Evolutionary conservation across 495 filamentous ascomycete species (phyloP), one percentile per base, ranked within the genome.

Genomic region (Tuber umbilicatum): DNA sequence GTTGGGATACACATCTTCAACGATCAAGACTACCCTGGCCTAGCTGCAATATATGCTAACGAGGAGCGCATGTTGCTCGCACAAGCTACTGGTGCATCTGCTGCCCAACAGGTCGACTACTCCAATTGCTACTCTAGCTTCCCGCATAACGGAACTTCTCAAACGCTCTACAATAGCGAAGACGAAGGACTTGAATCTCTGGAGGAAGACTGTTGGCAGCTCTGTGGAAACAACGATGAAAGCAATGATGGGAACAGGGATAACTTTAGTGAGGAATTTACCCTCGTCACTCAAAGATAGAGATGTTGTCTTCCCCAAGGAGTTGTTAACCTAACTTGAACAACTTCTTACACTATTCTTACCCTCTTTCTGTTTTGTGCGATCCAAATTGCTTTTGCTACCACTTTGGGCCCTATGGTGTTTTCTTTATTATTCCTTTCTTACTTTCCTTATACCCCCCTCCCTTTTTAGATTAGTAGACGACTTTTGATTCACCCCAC

Each of bases 201-300:
- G 14, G 55, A 35, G 27, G 55, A 64, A 64, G 55, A 64, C 27
- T 64, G 55, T 27, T 64, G 55, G 55, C 55, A 31, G 55, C 17
- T 64, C 55, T 64, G 55, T 19, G 27, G 12, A 35, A 64, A 17
- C 9, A 76, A 75, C 7, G 64, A 72, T 41, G 71, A 72, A 70
- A 50, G 35, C n/a, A 69, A 72, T 17, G 50, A 47, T 69, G 77
- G 77, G 2, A 60, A 72, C 70, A 47, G 42, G 27, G 69, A 74
- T 14, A 69, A 72, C 40, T 79, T 79, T 31, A 71, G 60, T 39
- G 77, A 78, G 67, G 76, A 79, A 40, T 79, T 74, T 37, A 74
- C 77, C n/a, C 76, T 78, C 31, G 76, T 79, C 60, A 79, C 75
- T 37, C 75, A 72, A 40, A 60, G 78, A 37, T 78, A 78, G 39